Conservation (phyloP, 2,329 filamentous ascomycete species). For the Beauveria asiatica region DNA sequence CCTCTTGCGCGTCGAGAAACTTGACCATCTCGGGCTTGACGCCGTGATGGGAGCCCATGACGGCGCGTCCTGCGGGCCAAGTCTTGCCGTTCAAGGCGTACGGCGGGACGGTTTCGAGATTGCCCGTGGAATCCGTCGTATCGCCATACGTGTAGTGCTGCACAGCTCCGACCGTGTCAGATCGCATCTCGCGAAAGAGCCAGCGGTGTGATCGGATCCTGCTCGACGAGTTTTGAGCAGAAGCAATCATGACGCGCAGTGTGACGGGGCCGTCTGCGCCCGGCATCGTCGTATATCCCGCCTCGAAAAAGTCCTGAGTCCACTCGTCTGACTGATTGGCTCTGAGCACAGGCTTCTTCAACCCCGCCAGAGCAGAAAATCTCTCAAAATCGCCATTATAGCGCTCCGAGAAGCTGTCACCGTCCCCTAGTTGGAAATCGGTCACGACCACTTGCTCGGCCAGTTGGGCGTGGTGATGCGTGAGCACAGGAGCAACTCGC, state of each 20-base stretch:
- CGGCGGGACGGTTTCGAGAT: conserved; percentile 4
- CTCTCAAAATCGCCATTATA: neutral
- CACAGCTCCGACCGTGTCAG: conserved; percentile 1
- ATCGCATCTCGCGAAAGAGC: neutral
- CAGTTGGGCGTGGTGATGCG: conserved; percentile 27
- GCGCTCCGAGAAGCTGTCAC: neutral
- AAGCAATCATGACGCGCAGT: conserved; percentile 6
- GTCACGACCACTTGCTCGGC: conserved; percentile 20
- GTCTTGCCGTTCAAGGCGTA: neutral
- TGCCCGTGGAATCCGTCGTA: neutral
- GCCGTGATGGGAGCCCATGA: conserved; percentile 3
- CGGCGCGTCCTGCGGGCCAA: neutral
- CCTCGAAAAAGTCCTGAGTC: conserved; percentile 6
- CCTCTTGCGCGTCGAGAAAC: conserved; percentile 25
- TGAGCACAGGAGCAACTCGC: conserved; percentile 26
- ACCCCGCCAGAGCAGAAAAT: neutral
- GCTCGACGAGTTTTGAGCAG: neutral
- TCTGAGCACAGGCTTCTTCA: neutral
- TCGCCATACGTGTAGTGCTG: neutral
- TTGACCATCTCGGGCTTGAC: conserved; percentile 16
- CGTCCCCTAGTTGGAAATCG: neutral
- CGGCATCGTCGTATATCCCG: conserved; percentile 4
- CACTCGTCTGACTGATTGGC: neutral
- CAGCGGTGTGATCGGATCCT: neutral
- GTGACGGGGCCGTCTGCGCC: neutral